phyloP scores from a whole-genome alignment of 192 early-diverging fungal species.

The Paraglomus brasilianum region DNA sequence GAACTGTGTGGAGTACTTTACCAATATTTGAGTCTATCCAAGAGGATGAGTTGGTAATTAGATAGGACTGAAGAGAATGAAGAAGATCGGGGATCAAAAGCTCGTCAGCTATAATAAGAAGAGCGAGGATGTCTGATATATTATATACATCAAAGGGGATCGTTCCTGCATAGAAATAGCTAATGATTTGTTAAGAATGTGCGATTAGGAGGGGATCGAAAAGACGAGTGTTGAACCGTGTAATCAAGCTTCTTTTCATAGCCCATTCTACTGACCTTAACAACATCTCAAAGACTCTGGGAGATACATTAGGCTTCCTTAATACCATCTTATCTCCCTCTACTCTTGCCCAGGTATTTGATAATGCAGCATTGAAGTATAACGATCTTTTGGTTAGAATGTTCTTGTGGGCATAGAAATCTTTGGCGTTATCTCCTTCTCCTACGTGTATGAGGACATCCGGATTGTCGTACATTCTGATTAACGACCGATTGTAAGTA shows the following conservation, averaged over 20 bases:
- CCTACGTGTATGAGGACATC: constrained; percentile 29
- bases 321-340: constrained; percentile 14
- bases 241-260: too few relatives aligned
- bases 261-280: constrained; percentile 15
- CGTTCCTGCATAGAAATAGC: constrained; percentile 16
- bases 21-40: constrained; percentile 7
- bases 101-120: constrained; percentile 17
- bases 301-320: constrained; percentile 27
- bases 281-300: constrained; percentile 9
- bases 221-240: too few relatives aligned
- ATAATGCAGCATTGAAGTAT: constrained; percentile 18
- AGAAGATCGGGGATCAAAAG: constrained; percentile 6
- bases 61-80: constrained; percentile 10
- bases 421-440: background rate
- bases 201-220: too few relatives aligned
- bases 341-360: constrained; percentile 12
- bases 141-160: background rate
- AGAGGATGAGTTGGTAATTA: background rate
- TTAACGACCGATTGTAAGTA: too few relatives aligned
- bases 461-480: background rate
- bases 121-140: background rate
- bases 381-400: constrained; percentile 1
- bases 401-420: background rate
- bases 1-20: background rate
- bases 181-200: background rate